phyloP scores from a whole-genome alignment of 768 basidiomycete species.

The Russula foetens region DNA sequence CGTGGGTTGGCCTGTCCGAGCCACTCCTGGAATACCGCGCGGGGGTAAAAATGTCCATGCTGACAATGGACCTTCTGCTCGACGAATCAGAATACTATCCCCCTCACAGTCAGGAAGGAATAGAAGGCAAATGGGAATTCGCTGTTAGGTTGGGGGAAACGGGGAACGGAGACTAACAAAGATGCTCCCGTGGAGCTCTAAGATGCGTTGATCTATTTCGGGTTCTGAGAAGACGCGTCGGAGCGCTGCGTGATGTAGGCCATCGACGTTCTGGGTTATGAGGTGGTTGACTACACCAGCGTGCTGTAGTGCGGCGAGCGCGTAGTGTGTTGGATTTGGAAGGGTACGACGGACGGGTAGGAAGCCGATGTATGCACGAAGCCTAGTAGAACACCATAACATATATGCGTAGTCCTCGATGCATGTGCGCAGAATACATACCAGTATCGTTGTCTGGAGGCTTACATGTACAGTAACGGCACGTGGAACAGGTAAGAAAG shows the following conservation, averaged over 20 bases:
- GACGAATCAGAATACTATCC: neutral
- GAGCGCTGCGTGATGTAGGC: slow-evolving; percentile 80
- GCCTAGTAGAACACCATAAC: slow-evolving; percentile 28
- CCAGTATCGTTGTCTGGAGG: slow-evolving; percentile 77
- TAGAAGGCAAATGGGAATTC: no score
- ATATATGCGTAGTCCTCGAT: neutral
- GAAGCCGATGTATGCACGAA: slow-evolving; percentile 79
- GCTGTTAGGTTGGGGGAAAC: no score
- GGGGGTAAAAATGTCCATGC: slow-evolving; percentile 57
- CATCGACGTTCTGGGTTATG: slow-evolving; percentile 94
- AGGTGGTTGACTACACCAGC: slow-evolving; percentile 49
- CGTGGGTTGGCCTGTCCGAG: slow-evolving; percentile 67
- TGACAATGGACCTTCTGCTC: slow-evolving; percentile 68
- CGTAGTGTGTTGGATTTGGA: slow-evolving; percentile 86
- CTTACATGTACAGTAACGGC: neutral
- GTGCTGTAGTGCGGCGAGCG: slow-evolving; percentile 75
- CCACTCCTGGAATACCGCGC: slow-evolving; percentile 65
- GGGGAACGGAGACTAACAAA: slow-evolving; percentile 43
- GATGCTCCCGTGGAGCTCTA: slow-evolving; percentile 86
- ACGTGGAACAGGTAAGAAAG: neutral
- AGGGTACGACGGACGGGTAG: slow-evolving; percentile 73
- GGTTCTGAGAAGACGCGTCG: slow-evolving; percentile 34
- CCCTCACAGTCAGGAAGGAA: neutral
- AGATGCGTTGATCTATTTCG: slow-evolving; percentile 37
- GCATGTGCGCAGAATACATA: slow-evolving; percentile 24